Conservation (phyloP, 163 green algal genomes). For the Volvox carteri region DNA sequence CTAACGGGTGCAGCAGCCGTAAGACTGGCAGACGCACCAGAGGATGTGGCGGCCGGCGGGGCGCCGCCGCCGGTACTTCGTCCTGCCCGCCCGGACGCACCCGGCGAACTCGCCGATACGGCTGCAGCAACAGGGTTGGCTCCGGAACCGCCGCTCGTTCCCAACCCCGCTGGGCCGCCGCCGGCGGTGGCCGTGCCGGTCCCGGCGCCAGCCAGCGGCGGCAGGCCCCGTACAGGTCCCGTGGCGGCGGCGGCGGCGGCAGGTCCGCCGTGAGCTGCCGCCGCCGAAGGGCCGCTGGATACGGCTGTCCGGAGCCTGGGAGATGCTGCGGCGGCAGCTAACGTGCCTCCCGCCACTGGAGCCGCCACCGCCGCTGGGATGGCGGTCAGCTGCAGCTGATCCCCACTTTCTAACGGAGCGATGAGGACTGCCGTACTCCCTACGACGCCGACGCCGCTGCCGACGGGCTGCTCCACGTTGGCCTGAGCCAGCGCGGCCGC, state of each 20-base stretch:
- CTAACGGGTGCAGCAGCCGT: background rate
- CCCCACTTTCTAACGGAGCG: background rate
- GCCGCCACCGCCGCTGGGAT: background rate
- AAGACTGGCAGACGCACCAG: background rate
- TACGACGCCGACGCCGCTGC: background rate
- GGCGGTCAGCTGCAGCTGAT: background rate
- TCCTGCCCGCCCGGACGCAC: background rate
- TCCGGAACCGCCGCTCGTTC: background rate
- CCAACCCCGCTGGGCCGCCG: too few relatives aligned
- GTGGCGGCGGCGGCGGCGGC: background rate
- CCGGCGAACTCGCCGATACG: background rate
- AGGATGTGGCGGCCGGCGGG: background rate
- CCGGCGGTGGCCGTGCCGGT: background rate
- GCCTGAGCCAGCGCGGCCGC: slow-evolving; percentile 38
- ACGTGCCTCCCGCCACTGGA: background rate
- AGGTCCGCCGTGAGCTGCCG: background rate
- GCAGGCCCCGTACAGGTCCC: slow-evolving; percentile 3
- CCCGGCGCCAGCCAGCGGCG: background rate
- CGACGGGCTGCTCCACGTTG: slow-evolving; percentile 31
- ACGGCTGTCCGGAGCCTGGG: background rate
- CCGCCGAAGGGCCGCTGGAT: background rate
- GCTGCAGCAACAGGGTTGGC: background rate
- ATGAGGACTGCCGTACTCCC: background rate
- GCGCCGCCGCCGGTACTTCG: background rate
- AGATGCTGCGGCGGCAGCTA: background rate